Conservation (phyloP, 768 basidiomycete species). For the Mycena haematopus region DNA sequence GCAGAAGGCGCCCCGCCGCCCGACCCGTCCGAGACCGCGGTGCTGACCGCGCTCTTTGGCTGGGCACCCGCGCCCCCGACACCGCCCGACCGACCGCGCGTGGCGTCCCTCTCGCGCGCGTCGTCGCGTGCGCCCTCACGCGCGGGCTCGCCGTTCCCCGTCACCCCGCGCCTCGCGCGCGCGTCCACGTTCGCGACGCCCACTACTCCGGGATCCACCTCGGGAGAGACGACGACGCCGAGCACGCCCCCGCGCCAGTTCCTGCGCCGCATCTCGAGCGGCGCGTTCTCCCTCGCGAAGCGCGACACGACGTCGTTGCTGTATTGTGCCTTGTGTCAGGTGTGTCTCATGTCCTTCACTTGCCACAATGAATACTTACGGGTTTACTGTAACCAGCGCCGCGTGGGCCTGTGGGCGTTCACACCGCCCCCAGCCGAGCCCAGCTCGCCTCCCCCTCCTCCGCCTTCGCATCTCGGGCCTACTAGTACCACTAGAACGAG, state of each 20-base stretch:
- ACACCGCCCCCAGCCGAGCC: constrained; percentile 34
- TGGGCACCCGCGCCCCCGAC: constrained; percentile 52
- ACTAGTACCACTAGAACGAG: constrained; percentile 16
- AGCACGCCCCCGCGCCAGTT: constrained; percentile 33
- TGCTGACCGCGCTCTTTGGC: constrained; percentile 56
- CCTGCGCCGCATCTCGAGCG: constrained; percentile 25
- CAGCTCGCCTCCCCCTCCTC: constrained; percentile 26
- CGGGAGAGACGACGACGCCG: constrained; percentile 23
- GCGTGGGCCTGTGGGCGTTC: constrained; percentile 82
- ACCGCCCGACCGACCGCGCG: constrained; percentile 38
- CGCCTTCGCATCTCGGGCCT: constrained; percentile 23
- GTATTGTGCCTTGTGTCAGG: constrained; percentile 68
- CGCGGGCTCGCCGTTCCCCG: constrained; percentile 37
- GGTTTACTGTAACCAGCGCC: constrained; percentile 46
- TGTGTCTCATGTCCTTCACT: background rate
- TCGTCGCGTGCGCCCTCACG: constrained; percentile 28
- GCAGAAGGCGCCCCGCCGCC: constrained; percentile 30
- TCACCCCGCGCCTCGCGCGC: constrained; percentile 41
- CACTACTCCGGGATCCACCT: constrained; percentile 20
- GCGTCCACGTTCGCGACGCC: constrained; percentile 40
- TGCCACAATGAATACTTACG: background rate
- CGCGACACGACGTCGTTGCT: constrained; percentile 56
- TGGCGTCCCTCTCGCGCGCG: constrained; percentile 38
- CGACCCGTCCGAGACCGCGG: constrained; percentile 46
- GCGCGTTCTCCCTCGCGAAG: constrained; percentile 29